Evolutionary conservation across 805 yeast species (phyloP).

Genomic region (Naumovozyma castellii): DNA sequence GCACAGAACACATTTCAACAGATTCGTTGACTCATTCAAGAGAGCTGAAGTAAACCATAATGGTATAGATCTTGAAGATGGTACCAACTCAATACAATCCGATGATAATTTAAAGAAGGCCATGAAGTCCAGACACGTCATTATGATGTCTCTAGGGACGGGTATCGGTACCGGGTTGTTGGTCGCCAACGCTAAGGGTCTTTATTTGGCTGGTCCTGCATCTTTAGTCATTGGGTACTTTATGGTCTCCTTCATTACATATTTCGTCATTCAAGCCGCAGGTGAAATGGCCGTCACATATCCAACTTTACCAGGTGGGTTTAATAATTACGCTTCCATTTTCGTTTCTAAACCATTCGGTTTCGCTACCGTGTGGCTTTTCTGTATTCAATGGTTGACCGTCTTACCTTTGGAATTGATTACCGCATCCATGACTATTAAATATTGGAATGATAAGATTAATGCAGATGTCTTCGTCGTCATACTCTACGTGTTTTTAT

Average conservation of each 20-base stretch:
- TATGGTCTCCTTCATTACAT: slow-evolving; percentile 48
- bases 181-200: slow-evolving; percentile 44
- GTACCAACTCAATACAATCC: slow-evolving; percentile 5
- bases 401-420: slow-evolving; percentile 57
- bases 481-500: slow-evolving; percentile 43
- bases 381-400: slow-evolving; percentile 54
- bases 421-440: slow-evolving; percentile 46
- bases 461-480: slow-evolving; percentile 49
- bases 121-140: slow-evolving; percentile 39
- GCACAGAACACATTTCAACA: not conserved
- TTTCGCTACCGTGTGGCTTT: slow-evolving; percentile 66
- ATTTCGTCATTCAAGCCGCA: slow-evolving; percentile 46
- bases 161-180: slow-evolving; percentile 70
- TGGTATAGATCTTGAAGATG: slow-evolving; percentile 9
- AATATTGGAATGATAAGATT: slow-evolving; percentile 39
- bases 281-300: slow-evolving; percentile 35
- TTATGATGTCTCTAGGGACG: slow-evolving; percentile 74
- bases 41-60: slow-evolving; percentile 9
- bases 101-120: slow-evolving; percentile 11
- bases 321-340: slow-evolving; percentile 31
- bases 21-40: slow-evolving; percentile 20
- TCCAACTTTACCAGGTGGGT: slow-evolving; percentile 33
- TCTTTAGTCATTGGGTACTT: slow-evolving; percentile 45
- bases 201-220: slow-evolving; percentile 38
- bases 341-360: slow-evolving; percentile 61